phyloP scores from a whole-genome alignment of 2,329 filamentous ascomycete species.

The Diaporthe sp. region DNA sequence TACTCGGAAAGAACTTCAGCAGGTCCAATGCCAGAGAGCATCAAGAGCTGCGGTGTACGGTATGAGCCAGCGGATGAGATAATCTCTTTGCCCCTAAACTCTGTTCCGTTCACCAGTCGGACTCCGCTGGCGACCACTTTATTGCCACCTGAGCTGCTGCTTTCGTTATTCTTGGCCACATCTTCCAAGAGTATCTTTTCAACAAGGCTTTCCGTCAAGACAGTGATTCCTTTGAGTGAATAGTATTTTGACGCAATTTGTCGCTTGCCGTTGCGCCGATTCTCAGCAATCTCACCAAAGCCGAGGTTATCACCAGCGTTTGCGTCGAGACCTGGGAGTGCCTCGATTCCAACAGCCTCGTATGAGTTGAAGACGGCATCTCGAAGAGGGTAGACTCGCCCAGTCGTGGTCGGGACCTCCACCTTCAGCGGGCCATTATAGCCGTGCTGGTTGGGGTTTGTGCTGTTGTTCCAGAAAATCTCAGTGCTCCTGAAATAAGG shows the following conservation, averaged over 20 bases:
- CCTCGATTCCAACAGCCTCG: conserved; percentile 1
- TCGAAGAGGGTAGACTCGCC: conserved; percentile 52
- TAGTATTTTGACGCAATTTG: conserved; percentile 42
- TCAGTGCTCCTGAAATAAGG: conserved; percentile 57
- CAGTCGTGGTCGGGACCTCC: conserved; percentile 45
- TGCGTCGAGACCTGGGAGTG: conserved; percentile 41
- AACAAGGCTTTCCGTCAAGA: neutral
- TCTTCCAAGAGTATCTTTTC: conserved; percentile 14
- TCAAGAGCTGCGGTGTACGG: conserved; percentile 51
- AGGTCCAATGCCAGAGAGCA: conserved; percentile 52
- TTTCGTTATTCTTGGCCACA: neutral
- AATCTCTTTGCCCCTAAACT: conserved; percentile 45
- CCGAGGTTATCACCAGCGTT: conserved; percentile 46
- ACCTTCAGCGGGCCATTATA: conserved; percentile 43
- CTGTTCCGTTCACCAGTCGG: conserved; percentile 4
- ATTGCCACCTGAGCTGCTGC: neutral
- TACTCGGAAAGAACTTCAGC: conserved; percentile 44
- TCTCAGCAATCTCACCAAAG: conserved; percentile 46
- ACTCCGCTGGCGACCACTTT: conserved; percentile 13
- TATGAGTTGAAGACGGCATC: conserved; percentile 2
- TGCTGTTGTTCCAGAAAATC: conserved; percentile 43
- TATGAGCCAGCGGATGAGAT: conserved; percentile 50
- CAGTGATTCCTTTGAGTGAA: conserved; percentile 24
- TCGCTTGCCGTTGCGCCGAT: conserved; percentile 42
- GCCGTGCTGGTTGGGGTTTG: conserved; percentile 10